A percentile compares a stretch with the other conserved stretches of the same genome.
Evolutionary conservation across 2,329 filamentous ascomycete genomes (phyloP).

Genomic region (Fusarium chlamydosporum): DNA sequence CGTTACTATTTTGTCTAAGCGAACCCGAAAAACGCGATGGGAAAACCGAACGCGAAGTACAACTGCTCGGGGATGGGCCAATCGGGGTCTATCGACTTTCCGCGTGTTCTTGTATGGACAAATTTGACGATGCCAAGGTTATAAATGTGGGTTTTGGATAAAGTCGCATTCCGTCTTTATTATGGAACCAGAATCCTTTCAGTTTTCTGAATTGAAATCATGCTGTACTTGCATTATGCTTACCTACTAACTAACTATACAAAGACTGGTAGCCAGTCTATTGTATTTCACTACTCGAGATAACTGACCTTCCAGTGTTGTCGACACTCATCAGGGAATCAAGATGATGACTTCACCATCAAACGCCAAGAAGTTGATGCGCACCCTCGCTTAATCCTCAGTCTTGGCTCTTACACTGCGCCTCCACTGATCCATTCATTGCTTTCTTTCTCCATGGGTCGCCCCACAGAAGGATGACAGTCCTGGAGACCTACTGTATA

Average conservation of each 20-base stretch:
- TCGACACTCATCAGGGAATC: background rate
- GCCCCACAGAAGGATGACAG: constrained; percentile 5
- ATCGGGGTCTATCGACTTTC: constrained; percentile 5
- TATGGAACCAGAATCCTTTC: no score
- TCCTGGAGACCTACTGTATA: background rate
- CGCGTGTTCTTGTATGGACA: background rate
- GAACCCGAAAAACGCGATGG: constrained; percentile 1
- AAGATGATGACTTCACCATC: background rate
- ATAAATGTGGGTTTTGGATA: background rate
- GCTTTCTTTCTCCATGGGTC: constrained; percentile 5
- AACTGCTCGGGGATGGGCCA: background rate
- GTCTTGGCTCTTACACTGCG: constrained; percentile 31
- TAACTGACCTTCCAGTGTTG: background rate
- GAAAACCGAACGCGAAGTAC: constrained; percentile 3
- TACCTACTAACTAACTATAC: no score
- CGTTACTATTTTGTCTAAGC: background rate
- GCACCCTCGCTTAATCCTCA: constrained; percentile 23
- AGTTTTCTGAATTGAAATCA: no score
- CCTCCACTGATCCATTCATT: constrained; percentile 27
- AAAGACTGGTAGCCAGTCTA: no score
- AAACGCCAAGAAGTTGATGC: constrained; percentile 29
- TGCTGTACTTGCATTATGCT: no score
- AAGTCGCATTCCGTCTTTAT: background rate
- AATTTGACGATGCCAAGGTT: constrained; percentile 1
- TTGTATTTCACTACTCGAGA: background rate